Conservation (phyloP, 352 stramenopile genomes). For the Phytophthora cactorum region DNA sequence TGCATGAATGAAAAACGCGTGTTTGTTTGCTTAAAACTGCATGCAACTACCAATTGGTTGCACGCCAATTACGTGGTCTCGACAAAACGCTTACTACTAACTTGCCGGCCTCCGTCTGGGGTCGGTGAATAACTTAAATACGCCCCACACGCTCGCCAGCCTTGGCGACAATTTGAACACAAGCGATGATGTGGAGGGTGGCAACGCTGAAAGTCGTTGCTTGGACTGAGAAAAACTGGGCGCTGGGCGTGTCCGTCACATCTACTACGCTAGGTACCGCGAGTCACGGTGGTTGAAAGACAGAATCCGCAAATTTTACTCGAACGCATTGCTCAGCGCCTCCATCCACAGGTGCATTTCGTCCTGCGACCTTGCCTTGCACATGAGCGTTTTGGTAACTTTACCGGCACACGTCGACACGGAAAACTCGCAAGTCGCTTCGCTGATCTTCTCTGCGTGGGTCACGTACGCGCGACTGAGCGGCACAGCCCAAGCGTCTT, state of each 20-base stretch:
- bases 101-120: slow-evolving; percentile 32
- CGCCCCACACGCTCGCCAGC: slow-evolving; percentile 34
- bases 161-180: slow-evolving; percentile 24
- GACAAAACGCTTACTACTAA: slow-evolving; percentile 51
- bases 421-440: slow-evolving; percentile 62
- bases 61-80: slow-evolving; percentile 34
- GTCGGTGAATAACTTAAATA: slow-evolving; percentile 62
- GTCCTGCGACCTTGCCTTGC: slow-evolving; percentile 69
- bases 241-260: slow-evolving; percentile 31
- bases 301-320: slow-evolving; percentile 40
- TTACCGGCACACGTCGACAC: slow-evolving; percentile 74
- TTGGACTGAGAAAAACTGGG: slow-evolving; percentile 23
- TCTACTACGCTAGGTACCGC: slow-evolving; percentile 52
- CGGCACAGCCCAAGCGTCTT: slow-evolving; percentile 82
- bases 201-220: slow-evolving; percentile 19
- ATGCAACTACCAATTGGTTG: slow-evolving; percentile 49
- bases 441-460: slow-evolving; percentile 67
- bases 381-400: slow-evolving; percentile 71
- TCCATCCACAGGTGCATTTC: slow-evolving; percentile 85
- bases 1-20: slow-evolving; percentile 24
- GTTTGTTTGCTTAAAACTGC: slow-evolving; percentile 30
- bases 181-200: slow-evolving; percentile 19
- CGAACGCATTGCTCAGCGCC: slow-evolving; percentile 54
- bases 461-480: slow-evolving; percentile 81
- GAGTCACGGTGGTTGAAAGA: slow-evolving; percentile 27